A percentile compares a stretch with the other conserved stretches of the same genome.
phyloP scores from a whole-genome alignment of 2,329 filamentous ascomycete genomes.

The Stachybotrys chlorohalonatus region DNA sequence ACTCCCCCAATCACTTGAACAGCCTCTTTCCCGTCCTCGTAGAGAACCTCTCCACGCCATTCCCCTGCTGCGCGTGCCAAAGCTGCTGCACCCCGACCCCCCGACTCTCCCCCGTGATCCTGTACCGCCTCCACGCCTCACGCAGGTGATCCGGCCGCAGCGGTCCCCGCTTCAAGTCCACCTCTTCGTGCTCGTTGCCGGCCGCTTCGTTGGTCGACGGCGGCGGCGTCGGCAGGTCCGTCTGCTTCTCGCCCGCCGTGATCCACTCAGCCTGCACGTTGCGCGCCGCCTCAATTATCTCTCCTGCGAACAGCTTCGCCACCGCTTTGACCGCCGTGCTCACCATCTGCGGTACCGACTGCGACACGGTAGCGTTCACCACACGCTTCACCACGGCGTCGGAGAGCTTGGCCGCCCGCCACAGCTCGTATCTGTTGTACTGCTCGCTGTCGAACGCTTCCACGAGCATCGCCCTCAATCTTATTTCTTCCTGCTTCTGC shows the following conservation, averaged over 20 bases:
- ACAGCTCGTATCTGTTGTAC: conserved; percentile 61
- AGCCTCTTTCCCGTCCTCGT: conserved; percentile 41
- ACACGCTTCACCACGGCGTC: conserved; percentile 63
- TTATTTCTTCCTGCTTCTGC: conserved; percentile 54
- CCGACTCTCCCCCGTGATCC: conserved; percentile 51
- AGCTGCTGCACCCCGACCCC: conserved; percentile 50
- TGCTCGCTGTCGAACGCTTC: conserved; percentile 58
- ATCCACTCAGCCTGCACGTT: conserved; percentile 66
- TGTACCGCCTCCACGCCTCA: conserved; percentile 64
- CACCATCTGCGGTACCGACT: conserved; percentile 65
- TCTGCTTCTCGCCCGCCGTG: conserved; percentile 47
- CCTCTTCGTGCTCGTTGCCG: conserved; percentile 20
- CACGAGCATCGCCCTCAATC: conserved; percentile 51
- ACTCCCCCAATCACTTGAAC: conserved; percentile 33
- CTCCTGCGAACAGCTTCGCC: conserved; percentile 68
- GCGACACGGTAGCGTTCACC: conserved; percentile 72
- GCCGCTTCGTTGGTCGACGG: conserved; percentile 19
- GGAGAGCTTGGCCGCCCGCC: conserved; percentile 59
- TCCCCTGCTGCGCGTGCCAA: conserved; percentile 52
- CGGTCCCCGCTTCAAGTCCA: conserved; percentile 38
- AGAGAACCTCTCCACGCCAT: conserved; percentile 51
- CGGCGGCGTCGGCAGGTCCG: conserved; percentile 37
- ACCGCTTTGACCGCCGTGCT: conserved; percentile 69
- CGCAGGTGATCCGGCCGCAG: conserved; percentile 66
- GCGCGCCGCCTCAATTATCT: conserved; percentile 64